Evolutionary conservation across 2,329 filamentous ascomycete genomes (phyloP).

Genomic region (Apiospora kogelbergensis): DNA sequence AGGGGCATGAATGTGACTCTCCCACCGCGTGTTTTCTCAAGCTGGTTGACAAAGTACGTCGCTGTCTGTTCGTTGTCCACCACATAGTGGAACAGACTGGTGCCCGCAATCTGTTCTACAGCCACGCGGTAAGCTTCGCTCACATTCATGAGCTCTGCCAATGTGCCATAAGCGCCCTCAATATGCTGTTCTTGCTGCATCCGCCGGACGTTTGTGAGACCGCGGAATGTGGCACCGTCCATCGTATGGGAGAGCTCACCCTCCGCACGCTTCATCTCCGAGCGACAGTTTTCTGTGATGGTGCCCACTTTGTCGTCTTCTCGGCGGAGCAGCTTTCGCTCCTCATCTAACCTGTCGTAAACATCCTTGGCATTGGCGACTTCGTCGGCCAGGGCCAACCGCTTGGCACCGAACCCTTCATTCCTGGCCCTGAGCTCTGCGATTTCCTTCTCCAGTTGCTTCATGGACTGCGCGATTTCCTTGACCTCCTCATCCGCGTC

Average conservation of each 20-base stretch:
- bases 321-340: conserved; percentile 82
- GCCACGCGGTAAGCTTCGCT: conserved; percentile 82
- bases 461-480: conserved; percentile 69
- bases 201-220: conserved; percentile 81
- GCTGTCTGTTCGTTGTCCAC: conserved; percentile 91
- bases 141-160: conserved; percentile 91
- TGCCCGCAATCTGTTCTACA: conserved; percentile 89
- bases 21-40: conserved; percentile 78
- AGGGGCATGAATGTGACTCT: conserved; percentile 94
- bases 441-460: conserved; percentile 71
- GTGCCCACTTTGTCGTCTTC: conserved; percentile 86
- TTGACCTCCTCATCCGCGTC: conserved; percentile 82
- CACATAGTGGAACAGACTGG: conserved; percentile 92
- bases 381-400: conserved; percentile 70
- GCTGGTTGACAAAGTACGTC: conserved; percentile 73
- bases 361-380: conserved; percentile 76
- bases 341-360: conserved; percentile 77
- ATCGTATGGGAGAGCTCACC: conserved; percentile 78
- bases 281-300: conserved; percentile 70
- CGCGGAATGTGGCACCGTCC: conserved; percentile 84
- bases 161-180: conserved; percentile 84
- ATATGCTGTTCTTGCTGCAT: conserved; percentile 79
- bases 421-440: conserved; percentile 68
- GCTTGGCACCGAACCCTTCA: conserved; percentile 75
- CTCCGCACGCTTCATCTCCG: conserved; percentile 77